These are phyloP conservation scores for Ziziphus jujuba DNA, from an alignment of 306 rosid genomes.

Conservation along the genomic window DNA sequence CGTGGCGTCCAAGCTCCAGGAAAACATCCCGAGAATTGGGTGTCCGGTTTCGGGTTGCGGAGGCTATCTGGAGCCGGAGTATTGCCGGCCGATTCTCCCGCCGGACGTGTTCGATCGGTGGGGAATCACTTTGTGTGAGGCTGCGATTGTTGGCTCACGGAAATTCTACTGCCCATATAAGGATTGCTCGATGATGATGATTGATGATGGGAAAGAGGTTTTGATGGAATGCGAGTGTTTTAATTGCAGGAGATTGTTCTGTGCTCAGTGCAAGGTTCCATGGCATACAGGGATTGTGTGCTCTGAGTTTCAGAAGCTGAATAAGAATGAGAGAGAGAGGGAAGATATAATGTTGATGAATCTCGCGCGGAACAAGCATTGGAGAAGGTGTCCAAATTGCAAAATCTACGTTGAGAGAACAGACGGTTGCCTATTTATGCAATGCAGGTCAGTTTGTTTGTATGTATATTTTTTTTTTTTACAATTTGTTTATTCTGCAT, in stretches of 20 bases:
- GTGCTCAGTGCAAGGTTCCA: slow-evolving; percentile 48
- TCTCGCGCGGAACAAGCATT: slow-evolving; percentile 37
- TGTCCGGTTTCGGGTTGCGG: slow-evolving; percentile 51
- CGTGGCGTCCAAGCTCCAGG: slow-evolving; percentile 42
- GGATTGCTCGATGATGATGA: slow-evolving; percentile 48
- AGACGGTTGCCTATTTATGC: slow-evolving; percentile 45
- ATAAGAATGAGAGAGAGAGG: slow-evolving; percentile 35
- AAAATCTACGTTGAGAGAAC: slow-evolving; percentile 37
- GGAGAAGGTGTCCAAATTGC: slow-evolving; percentile 63
- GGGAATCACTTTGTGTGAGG: slow-evolving; percentile 38
- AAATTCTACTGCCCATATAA: slow-evolving; percentile 47
- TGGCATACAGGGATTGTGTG: slow-evolving; percentile 57
- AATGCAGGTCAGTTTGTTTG: slow-evolving; percentile 57
- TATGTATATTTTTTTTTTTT: too few species aligned
- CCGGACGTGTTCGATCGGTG: slow-evolving; percentile 36
- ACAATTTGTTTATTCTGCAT: neutral
- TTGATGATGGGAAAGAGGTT: slow-evolving; percentile 10
- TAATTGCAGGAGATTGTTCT: slow-evolving; percentile 50
- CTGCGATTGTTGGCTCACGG: slow-evolving; percentile 7
- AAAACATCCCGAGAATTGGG: slow-evolving; percentile 15
- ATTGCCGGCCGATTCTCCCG: slow-evolving; percentile 38
- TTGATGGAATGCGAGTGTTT: slow-evolving; percentile 50
- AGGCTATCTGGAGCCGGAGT: slow-evolving; percentile 30
- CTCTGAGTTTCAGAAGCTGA: slow-evolving; percentile 35
- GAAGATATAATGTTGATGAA: slow-evolving; percentile 31